Percentiles rank a stretch among this genome's conserved stretches.
Evolutionary conservation across 2,329 filamentous ascomycete genomes (phyloP).

Genomic region (Dothideomycetidae sp.): DNA sequence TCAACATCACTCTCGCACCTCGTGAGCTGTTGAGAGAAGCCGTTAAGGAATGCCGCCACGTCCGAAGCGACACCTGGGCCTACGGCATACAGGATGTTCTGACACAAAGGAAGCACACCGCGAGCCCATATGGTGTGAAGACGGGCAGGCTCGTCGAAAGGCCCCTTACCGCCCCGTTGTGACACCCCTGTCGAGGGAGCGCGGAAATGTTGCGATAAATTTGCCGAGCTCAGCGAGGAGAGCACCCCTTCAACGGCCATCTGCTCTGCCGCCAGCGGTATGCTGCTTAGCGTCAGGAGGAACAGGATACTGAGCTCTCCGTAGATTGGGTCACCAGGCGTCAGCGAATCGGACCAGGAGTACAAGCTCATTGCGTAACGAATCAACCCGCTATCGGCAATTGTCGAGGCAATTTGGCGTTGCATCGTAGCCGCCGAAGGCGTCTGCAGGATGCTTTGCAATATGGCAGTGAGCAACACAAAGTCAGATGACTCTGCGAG

Average conservation of each 20-base stretch:
- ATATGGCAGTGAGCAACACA: slow-evolving; percentile 69
- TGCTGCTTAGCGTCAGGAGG: slow-evolving; percentile 69
- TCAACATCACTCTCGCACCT: slow-evolving; percentile 62
- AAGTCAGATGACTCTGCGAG: slow-evolving; percentile 55
- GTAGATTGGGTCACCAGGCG: slow-evolving; percentile 75
- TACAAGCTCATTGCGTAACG: slow-evolving; percentile 77
- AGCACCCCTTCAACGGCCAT: slow-evolving; percentile 79
- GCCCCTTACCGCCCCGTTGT: slow-evolving; percentile 49
- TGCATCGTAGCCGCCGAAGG: slow-evolving; percentile 56
- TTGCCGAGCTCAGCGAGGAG: slow-evolving; percentile 63
- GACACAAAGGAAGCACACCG: slow-evolving; percentile 70
- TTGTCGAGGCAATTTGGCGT: slow-evolving; percentile 31
- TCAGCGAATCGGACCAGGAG: slow-evolving; percentile 81
- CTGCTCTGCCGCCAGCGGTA: slow-evolving; percentile 72
- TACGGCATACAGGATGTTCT: slow-evolving; percentile 75
- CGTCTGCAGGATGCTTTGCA: slow-evolving; percentile 70
- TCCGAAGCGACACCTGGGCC: slow-evolving; percentile 72
- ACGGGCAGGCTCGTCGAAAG: slow-evolving; percentile 61
- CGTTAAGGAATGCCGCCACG: slow-evolving; percentile 73
- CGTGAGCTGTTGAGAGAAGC: slow-evolving; percentile 65
- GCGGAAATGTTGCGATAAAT: slow-evolving; percentile 63
- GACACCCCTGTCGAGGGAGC: slow-evolving; percentile 20
- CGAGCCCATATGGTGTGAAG: slow-evolving; percentile 84
- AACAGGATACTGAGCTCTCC: slow-evolving; percentile 85
- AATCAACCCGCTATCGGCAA: slow-evolving; percentile 51